Evolutionary conservation across 192 early-diverging fungal genomes (phyloP), one percentile per base, ranked within the genome.

Genomic region (Radiomyces spectabilis): DNA sequence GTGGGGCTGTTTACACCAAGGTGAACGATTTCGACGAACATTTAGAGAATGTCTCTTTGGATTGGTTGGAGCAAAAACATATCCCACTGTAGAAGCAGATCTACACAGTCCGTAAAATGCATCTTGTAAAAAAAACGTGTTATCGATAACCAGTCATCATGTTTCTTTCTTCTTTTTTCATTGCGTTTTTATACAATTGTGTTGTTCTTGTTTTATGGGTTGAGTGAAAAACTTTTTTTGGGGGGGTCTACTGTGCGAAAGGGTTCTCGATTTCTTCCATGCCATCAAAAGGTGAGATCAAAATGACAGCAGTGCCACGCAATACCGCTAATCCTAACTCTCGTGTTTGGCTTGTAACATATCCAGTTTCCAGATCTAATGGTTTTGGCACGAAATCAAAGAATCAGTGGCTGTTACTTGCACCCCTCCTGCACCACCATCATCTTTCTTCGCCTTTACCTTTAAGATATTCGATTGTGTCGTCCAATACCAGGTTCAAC

Each of bases 401-500:
- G n/a, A n/a, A n/a, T n/a, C n/a, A n/a, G n/a, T n/a, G n/a, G n/a
- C n/a, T n/a, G n/a, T n/a, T n/a, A n/a, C n/a, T n/a, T n/a, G 15
- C 10, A 43, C 7, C 7, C 8, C 19, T 19, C 42, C 8, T 44
- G 10, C 21, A 15, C 5, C 42, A 44, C 5, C 42, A 44, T 26
- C 7, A 22, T 46, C 15, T 6, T 1, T 51, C 7, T 40, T 39
- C 30, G 42, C 33, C 19, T 55, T 69, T 78, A 86, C 87, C 84
- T 73, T 79, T 75, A 10, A 91, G 34, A 38, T 79, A 79, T 64
- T 98, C 95, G 31, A 85, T 84, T 0, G 92, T 89, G 26, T 97
- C 84, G 65, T 98, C 94, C 44, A 98, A 71, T 4, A 98, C 94
- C 40, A 98, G 80, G 68, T 98, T 98, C 48, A 91, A 66, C 39